Evolutionary conservation across 805 yeast genomes (phyloP).

Genomic region (Metschnikowia baotianmanensis): DNA sequence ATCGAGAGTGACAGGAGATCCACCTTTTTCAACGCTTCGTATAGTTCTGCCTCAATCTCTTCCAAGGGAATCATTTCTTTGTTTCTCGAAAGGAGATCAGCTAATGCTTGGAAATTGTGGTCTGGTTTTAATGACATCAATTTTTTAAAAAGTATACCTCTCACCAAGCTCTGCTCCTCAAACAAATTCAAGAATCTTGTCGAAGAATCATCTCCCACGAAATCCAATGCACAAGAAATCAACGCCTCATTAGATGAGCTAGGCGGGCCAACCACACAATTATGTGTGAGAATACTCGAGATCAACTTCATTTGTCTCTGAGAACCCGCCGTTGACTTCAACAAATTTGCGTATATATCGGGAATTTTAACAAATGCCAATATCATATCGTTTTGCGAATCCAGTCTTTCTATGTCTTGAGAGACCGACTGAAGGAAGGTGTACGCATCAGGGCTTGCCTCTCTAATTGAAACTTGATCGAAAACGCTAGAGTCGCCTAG

Average conservation of each 20-base stretch:
- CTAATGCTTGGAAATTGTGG: constrained; percentile 17
- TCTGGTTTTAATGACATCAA: constrained; percentile 6
- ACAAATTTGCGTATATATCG: constrained; percentile 20
- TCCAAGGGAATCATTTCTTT: constrained; percentile 18
- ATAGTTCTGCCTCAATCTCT: constrained; percentile 25
- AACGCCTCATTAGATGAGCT: not conserved
- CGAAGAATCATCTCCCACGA: constrained; percentile 8
- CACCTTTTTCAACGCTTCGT: constrained; percentile 9
- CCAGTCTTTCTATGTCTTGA: constrained; percentile 19
- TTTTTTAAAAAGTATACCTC: constrained; percentile 14
- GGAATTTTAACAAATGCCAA: constrained; percentile 19
- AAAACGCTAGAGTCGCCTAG: constrained; percentile 2
- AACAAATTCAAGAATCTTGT: constrained; percentile 15
- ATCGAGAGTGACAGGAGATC: constrained; percentile 34
- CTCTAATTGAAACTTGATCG: constrained; percentile 2
- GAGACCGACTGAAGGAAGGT: constrained; percentile 32
- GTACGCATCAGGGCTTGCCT: constrained; percentile 24
- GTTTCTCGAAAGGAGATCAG: constrained; percentile 6
- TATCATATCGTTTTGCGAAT: constrained; percentile 23
- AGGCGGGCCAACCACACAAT: not conserved
- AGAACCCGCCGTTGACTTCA: constrained; percentile 9
- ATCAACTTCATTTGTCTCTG: constrained; percentile 18
- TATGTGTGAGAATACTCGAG: constrained; percentile 8
- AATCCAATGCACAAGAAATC: constrained; percentile 18
- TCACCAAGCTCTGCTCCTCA: constrained; percentile 9